Percentiles rank a stretch among this genome's conserved stretches.
Evolutionary conservation across 495 filamentous ascomycete species (phyloP).

Genomic region (Neurospora sp.): DNA sequence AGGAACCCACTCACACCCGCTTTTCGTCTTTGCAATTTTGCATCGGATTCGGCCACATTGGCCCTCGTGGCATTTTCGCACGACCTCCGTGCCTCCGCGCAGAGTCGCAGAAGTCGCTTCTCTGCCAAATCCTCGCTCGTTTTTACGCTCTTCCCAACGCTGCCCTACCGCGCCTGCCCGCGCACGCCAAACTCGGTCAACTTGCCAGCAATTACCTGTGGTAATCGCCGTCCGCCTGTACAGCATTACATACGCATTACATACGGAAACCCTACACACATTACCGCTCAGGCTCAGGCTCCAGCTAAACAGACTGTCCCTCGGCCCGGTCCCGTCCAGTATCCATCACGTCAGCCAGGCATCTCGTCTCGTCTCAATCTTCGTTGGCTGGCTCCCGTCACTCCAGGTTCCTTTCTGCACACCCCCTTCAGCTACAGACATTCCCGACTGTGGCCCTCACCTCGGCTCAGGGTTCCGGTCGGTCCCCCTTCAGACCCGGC

Average conservation of each 20-base stretch:
- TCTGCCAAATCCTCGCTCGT: background rate
- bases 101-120: background rate
- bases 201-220: background rate
- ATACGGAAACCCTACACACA: background rate
- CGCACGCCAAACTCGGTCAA: background rate
- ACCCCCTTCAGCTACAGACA: background rate
- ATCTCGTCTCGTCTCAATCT: background rate
- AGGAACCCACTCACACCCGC: slow-evolving; percentile 7
- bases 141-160: slow-evolving; percentile 4
- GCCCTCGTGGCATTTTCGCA: slow-evolving; percentile 16
- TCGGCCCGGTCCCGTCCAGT: background rate
- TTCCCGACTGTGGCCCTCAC: background rate
- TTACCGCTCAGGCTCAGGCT: background rate
- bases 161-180: background rate
- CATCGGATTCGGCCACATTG: background rate
- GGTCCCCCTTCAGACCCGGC: background rate
- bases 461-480: background rate
- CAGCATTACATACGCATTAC: background rate
- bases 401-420: background rate
- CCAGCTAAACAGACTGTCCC: background rate
- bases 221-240: background rate
- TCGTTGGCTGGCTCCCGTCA: background rate
- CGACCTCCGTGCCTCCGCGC: slow-evolving; percentile 2
- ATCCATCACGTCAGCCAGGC: background rate
- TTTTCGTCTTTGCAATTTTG: slow-evolving; percentile 8